phyloP scores from a whole-genome alignment of 1,284 basidiomycete species.

The Filobasidium uniguttulatum region DNA sequence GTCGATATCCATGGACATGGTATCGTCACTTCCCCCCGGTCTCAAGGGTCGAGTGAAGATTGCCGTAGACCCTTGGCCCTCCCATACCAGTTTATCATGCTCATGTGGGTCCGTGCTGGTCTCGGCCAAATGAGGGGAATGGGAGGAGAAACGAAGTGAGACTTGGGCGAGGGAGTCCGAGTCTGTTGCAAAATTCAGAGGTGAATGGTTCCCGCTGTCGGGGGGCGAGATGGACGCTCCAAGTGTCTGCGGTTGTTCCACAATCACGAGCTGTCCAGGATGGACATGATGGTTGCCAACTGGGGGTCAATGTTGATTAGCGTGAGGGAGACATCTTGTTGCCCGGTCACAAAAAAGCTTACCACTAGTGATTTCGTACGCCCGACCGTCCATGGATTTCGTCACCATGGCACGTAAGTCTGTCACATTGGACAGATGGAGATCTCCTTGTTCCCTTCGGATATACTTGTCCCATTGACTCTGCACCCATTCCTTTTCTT shows the following conservation, averaged over 20 bases:
- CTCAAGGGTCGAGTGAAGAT: neutral
- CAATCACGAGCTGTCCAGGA: conserved; percentile 62
- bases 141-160: conserved; percentile 19
- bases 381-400: conserved; percentile 62
- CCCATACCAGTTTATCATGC: conserved; percentile 60
- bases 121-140: neutral
- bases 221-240: conserved; percentile 26
- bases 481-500: neutral
- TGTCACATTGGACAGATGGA: conserved; percentile 54
- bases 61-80: conserved; percentile 18
- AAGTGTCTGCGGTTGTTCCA: conserved; percentile 47
- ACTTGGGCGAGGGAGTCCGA: conserved; percentile 19
- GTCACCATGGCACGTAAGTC: conserved; percentile 64
- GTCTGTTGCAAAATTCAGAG: conserved; percentile 8
- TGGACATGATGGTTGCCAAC: conserved; percentile 70
- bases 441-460: conserved; percentile 51
- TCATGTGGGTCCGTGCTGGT: conserved; percentile 37
- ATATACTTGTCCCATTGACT: conserved; percentile 46
- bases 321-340: conserved; percentile 1
- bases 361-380: conserved; percentile 73
- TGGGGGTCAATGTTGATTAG: conserved; percentile 27
- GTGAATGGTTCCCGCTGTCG: neutral
- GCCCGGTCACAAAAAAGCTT: conserved; percentile 28
- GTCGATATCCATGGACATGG: conserved; percentile 5
- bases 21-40: conserved; percentile 1